phyloP scores from a whole-genome alignment of 192 early-diverging fungal genomes.

The Umbelopsis sp. region DNA sequence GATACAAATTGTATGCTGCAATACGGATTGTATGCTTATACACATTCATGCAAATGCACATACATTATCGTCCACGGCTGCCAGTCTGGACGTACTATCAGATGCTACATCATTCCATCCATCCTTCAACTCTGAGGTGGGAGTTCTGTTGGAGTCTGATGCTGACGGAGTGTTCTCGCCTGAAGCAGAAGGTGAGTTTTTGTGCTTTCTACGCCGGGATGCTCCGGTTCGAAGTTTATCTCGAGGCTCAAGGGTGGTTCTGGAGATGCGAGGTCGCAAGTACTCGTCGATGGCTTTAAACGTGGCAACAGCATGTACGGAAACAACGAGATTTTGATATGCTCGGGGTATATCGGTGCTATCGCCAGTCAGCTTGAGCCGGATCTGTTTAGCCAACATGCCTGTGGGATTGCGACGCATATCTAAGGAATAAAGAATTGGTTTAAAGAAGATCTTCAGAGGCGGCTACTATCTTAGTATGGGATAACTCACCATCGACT shows the following conservation, averaged over 20 bases:
- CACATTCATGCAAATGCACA: background rate
- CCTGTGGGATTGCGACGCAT: slow-evolving; percentile 48
- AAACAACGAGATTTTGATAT: slow-evolving; percentile 65
- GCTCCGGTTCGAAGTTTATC: slow-evolving; percentile 2
- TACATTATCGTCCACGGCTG: background rate
- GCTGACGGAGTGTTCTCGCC: background rate
- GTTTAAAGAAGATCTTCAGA: background rate
- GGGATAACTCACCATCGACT: background rate
- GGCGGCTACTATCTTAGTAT: background rate
- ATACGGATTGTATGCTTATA: too few species aligned
- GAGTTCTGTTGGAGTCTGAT: background rate
- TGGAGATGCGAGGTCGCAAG: slow-evolving; percentile 55
- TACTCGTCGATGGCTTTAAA: slow-evolving; percentile 84
- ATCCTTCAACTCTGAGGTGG: background rate
- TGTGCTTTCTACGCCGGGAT: slow-evolving; percentile 2
- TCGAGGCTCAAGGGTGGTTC: slow-evolving; percentile 8
- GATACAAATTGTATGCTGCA: too few species aligned
- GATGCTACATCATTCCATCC: background rate
- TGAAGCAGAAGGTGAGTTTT: background rate
- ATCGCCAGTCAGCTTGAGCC: slow-evolving; percentile 61
- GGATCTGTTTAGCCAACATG: slow-evolving; percentile 80
- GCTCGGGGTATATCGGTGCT: slow-evolving; percentile 48
- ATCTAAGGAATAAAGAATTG: slow-evolving; percentile 14
- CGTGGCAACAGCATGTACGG: slow-evolving; percentile 85
- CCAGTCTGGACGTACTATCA: background rate